Evolutionary conservation across 169 alveolate species (phyloP), one percentile per base, ranked within the genome.

Genomic region (Blepharisma undulans): DNA sequence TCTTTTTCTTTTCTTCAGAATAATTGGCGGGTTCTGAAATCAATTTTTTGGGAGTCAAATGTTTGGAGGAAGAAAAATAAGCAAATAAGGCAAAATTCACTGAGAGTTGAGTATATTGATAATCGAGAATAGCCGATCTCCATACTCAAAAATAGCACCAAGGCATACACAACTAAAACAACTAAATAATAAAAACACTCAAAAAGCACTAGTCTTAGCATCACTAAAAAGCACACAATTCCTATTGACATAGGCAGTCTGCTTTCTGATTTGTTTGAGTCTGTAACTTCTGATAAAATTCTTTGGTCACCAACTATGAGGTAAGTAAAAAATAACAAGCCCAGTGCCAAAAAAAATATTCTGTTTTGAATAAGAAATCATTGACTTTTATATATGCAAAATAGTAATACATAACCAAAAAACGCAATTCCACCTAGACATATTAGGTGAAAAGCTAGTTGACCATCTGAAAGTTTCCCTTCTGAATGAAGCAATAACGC

Each of bases 1-100:
- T 79, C 87, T 29, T 74, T 74, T 82, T 86, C 84, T 30, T 72
- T 60, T 21, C 91, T 1, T n/a, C 59, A 66, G 34, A 86, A 86
- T 59, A 86, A 4, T 85, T 86, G 91, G 29, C 36, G 25, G 29
- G 30, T 86, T 25, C 91, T 10, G 16, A 27, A 29, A 32, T 86
- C 91, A 27, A 21, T 27, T 25, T 36, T 60, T 19, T 86, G 36
- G 29, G 76, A 30, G 36, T 71, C 84, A n/a, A 72, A 25, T 7
- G 72, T 61, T 34, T 71, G 72, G 2, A 72, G 29, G 61, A 86
- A 7, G 71, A 66, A 21, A 33, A 86, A 86, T 32, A 60, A 30
- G 29, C 27, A 86, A 30, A 86, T 30, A 27, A 72, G 66, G 7
- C 32, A 22, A 48, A 60, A 60, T 60, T 82, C 89, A 10, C 36